Percentiles rank a stretch among this genome's conserved stretches.
phyloP scores from a whole-genome alignment of 495 filamentous ascomycete genomes.

The Thermochaetoides thermophila region DNA sequence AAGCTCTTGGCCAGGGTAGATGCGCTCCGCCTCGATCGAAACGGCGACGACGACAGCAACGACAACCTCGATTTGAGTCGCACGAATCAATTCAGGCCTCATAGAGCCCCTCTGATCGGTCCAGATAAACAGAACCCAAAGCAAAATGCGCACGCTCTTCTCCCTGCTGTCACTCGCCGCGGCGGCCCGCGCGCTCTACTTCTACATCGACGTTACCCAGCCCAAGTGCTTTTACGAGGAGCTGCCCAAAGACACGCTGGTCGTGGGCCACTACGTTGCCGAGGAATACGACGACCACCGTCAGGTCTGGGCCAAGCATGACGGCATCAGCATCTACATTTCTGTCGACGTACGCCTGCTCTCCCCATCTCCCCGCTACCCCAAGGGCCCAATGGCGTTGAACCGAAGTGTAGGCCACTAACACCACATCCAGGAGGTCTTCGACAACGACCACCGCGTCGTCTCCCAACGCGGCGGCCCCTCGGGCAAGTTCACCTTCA shows the following conservation, averaged over 20 bases:
- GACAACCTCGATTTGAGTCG: neutral
- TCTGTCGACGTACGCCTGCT: conserved; percentile 54
- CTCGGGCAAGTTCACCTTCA: conserved; percentile 88
- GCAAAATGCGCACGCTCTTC: conserved; percentile 38
- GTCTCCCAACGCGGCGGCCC: conserved; percentile 67
- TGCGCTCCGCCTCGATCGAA: neutral
- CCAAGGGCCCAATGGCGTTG: no score
- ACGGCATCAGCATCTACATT: conserved; percentile 67
- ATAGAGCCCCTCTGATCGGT: no score
- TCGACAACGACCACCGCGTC: conserved; percentile 96
- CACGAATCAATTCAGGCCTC: no score
- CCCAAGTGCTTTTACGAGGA: conserved; percentile 97
- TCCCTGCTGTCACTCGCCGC: conserved; percentile 34
- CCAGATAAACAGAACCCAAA: no score
- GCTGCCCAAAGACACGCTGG: conserved; percentile 87
- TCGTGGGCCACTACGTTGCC: conserved; percentile 80
- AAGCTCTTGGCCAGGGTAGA: conserved; percentile 5
- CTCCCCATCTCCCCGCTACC: neutral
- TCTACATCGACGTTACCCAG: conserved; percentile 76
- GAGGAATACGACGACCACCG: conserved; percentile 58
- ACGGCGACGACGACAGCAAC: neutral
- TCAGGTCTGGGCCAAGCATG: conserved; percentile 50
- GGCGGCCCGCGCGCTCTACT: conserved; percentile 69
- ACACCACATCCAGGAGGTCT: conserved; percentile 48
- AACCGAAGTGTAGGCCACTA: no score